Conservation (phyloP, 2,329 filamentous ascomycete species). For the Aspergillus ochraceus region DNA sequence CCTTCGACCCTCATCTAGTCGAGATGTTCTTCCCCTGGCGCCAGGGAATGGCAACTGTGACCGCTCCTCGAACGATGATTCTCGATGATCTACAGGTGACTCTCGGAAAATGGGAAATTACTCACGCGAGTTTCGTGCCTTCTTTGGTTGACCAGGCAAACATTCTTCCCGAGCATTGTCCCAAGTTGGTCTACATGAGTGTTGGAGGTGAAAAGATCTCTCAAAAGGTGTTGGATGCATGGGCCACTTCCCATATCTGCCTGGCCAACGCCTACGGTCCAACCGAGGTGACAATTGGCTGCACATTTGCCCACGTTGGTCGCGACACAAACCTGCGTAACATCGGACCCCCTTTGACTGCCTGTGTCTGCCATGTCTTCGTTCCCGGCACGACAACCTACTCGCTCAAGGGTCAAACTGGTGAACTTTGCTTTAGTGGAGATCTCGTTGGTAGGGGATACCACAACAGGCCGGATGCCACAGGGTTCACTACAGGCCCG, state of each 20-base stretch:
- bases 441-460: constrained; percentile 31
- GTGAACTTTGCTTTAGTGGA: constrained; percentile 32
- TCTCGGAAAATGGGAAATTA: constrained; percentile 28
- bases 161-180: constrained; percentile 23
- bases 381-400: constrained; percentile 25
- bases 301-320: constrained; percentile 28
- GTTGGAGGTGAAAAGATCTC: constrained; percentile 40
- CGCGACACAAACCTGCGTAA: constrained; percentile 28
- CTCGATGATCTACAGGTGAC: constrained; percentile 27
- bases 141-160: constrained; percentile 27
- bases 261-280: constrained; percentile 37
- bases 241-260: constrained; percentile 24
- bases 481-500: constrained; percentile 19
- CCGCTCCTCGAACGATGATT: constrained; percentile 27
- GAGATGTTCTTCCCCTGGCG: constrained; percentile 35
- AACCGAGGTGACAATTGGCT: constrained; percentile 37
- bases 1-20: constrained; percentile 32
- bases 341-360: constrained; percentile 29
- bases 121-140: constrained; percentile 33
- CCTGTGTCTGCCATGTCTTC: constrained; percentile 28
- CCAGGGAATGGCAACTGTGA: constrained; percentile 27
- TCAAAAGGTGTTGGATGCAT: constrained; percentile 32
- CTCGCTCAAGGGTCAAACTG: constrained; percentile 26
- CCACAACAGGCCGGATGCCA: constrained; percentile 29
- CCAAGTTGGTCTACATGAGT: constrained; percentile 28